These are phyloP conservation scores for Scalesia atractyloides DNA, from an alignment of 129 eudicot genomes.

Conservation along the genomic window DNA sequence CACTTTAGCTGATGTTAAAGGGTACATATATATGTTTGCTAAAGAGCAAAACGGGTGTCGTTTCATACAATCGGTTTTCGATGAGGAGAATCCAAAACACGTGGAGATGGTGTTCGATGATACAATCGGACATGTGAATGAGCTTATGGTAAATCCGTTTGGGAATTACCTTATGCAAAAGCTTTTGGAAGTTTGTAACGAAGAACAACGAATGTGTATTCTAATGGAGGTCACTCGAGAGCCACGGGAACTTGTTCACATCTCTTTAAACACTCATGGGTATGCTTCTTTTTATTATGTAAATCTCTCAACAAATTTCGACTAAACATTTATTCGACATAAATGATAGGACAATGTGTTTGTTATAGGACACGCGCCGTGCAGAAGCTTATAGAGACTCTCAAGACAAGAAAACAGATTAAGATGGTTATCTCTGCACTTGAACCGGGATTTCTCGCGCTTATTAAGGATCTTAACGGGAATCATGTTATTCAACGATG, in stretches of 20 bases:
- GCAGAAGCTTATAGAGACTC: constrained; percentile 70
- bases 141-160: constrained; percentile 66
- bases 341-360: neutral
- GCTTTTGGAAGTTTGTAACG: constrained; percentile 61
- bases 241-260: constrained; percentile 53
- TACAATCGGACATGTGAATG: constrained; percentile 50
- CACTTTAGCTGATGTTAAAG: constrained; percentile 48
- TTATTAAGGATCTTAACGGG: constrained; percentile 70
- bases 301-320: neutral
- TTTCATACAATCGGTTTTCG: constrained; percentile 58
- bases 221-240: constrained; percentile 46
- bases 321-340: neutral
- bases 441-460: constrained; percentile 66
- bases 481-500: constrained; percentile 80
- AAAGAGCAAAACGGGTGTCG: constrained; percentile 84
- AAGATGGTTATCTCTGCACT: constrained; percentile 49
- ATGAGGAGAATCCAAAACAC: constrained; percentile 53
- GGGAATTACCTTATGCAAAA: constrained; percentile 84
- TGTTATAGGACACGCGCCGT: constrained; percentile 67
- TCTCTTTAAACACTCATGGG: constrained; percentile 70
- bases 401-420: constrained; percentile 64
- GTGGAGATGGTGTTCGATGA: constrained; percentile 57
- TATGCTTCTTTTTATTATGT: constrained; percentile 14
- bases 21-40: constrained; percentile 51
- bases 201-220: constrained; percentile 58